A percentile compares a stretch with the other conserved stretches of the same genome.
These are phyloP conservation scores for Alloteropsis angusta DNA, from an alignment of 202 grass and related monocot species.

Conservation along the genomic window DNA sequence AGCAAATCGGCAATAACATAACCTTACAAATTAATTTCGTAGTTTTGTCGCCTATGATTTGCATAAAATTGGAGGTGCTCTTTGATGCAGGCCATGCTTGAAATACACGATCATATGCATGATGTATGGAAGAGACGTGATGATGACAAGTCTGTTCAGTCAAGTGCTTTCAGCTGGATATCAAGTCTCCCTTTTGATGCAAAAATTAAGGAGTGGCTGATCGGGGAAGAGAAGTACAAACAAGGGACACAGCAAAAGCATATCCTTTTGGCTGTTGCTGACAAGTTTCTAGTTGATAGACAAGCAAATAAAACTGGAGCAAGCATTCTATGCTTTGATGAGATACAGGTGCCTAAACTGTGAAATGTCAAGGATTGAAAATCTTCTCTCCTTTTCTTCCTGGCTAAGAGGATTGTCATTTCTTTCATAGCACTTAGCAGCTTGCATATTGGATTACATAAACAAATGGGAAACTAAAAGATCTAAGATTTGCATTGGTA, in stretches of 20 bases:
- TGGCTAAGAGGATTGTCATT: neutral
- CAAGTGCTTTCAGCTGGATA: constrained; percentile 73
- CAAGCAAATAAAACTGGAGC: constrained; percentile 70
- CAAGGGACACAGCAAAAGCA: constrained; percentile 78
- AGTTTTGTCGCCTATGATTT: neutral
- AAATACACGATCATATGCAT: constrained; percentile 98
- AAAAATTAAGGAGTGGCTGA: constrained; percentile 92
- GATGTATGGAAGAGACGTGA: constrained; percentile 68
- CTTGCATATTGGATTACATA: neutral
- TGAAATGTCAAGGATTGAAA: neutral
- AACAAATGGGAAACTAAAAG: neutral
- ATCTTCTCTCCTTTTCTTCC: neutral
- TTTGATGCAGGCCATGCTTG: constrained; percentile 76
- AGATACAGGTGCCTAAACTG: constrained; percentile 71
- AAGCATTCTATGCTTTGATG: constrained; percentile 97
- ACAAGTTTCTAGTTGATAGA: constrained; percentile 92
- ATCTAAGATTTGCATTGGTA: neutral
- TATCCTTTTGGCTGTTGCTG: constrained; percentile 86
- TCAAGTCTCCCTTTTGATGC: constrained; percentile 67
- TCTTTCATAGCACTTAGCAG: too few species aligned
- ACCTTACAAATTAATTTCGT: neutral
- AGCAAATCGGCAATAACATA: neutral
- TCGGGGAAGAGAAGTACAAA: constrained; percentile 88
- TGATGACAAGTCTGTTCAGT: constrained; percentile 29
- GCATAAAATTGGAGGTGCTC: neutral